Base-by-base conservation (phyloP, 495 filamentous ascomycete genomes). In the Aspergillus coremiiformis region DNA sequence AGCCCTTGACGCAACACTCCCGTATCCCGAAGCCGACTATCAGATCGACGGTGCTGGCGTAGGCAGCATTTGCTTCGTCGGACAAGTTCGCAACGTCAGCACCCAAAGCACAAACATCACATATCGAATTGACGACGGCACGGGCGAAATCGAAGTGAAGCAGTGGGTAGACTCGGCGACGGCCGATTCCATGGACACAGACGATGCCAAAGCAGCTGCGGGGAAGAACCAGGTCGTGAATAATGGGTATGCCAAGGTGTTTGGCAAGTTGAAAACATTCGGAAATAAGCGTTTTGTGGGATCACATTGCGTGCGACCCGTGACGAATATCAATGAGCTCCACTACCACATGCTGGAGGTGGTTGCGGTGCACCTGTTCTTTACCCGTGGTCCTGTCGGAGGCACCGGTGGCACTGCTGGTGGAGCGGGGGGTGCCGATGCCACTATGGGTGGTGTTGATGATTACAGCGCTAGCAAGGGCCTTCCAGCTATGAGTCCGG, bases 91-190 rank as follows among this genome's bases (percentile, higher is more conserved):
- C 62, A 83, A 85, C 65, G 83, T 96, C 68, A 85, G 81, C 63
- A 74, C 78, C n/a, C 89, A 95, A 72, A 77, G 86, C 43, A 95
- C 92, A 49, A 94, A 96, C 73, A 78, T 87, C 53, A 95, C 87
- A 27, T 96, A 95, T 79, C 85, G 82, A 58, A 70, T 97, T 57
- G 94, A 97, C 71, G 93, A 98, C 71, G 93, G 94, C 67, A 97
- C 93, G 0, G 93, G 89, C 52, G 76, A 81, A 23, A 82, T 96
- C 50, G 93, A 98, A 74, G 90, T 89, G 35, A 96, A 96, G 75
- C 82, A 87, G 67, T 97, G 89, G 89, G 72, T 90, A 19, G 89
- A 96, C 71, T 65, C 76, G 6, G 72, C 75, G 50, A 66, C 66
- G 6, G 67, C 64, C 10, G 76, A 79, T 23, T 70, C 66, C 26